Percentiles rank a stretch among this genome's conserved stretches.
phyloP scores from a whole-genome alignment of 1,284 basidiomycete genomes.

The Termitomyces sp. region DNA sequence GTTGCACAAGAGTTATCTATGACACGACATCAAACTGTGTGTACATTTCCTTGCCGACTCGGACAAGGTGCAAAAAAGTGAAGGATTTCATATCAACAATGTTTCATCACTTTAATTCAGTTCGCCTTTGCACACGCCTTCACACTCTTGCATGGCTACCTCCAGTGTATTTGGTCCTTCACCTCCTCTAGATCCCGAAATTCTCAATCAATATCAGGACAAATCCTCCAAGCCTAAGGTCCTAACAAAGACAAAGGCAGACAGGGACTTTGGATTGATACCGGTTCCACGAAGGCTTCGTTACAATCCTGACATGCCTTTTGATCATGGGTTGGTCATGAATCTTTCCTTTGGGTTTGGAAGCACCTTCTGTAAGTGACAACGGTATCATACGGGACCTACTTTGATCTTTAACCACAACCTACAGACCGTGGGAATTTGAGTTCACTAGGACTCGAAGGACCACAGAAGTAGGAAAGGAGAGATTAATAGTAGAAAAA shows the following conservation, averaged over 20 bases:
- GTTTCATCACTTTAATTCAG: background rate
- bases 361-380: constrained; percentile 52
- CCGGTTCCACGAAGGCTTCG: constrained; percentile 61
- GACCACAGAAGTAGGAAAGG: background rate
- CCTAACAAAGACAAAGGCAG: background rate
- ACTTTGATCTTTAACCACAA: background rate
- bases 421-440: background rate
- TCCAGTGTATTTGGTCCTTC: background rate
- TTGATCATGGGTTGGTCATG: constrained; percentile 55
- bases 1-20: too few species aligned
- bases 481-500: background rate
- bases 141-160: background rate
- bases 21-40: too few species aligned
- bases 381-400: too few species aligned
- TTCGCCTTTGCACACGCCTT: background rate
- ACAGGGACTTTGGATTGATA: constrained; percentile 54
- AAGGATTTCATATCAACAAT: background rate
- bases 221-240: background rate
- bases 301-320: constrained; percentile 54
- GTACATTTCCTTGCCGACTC: too few species aligned
- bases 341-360: constrained; percentile 64
- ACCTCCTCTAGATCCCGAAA: background rate
- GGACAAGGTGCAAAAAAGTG: constrained; percentile 1
- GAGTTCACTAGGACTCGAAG: background rate
- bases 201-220: too few species aligned